phyloP scores from a whole-genome alignment of 2,329 filamentous ascomycete species.

The Incumbomyces lentus region DNA sequence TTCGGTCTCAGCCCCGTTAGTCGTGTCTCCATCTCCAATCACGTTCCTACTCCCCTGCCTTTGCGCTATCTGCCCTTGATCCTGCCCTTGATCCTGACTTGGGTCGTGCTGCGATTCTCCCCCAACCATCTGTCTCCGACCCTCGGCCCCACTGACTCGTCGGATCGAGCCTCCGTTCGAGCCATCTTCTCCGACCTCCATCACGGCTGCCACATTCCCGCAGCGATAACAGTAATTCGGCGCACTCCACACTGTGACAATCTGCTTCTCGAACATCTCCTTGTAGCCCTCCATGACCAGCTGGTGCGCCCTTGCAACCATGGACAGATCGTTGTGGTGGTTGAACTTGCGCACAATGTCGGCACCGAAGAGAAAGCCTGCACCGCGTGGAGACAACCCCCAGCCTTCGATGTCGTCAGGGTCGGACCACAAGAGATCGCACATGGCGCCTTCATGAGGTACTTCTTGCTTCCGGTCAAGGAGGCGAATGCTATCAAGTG shows the following conservation, averaged over 20 bases:
- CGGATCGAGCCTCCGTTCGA: conserved; percentile 42
- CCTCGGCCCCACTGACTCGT: conserved; percentile 33
- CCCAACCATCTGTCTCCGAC: conserved; percentile 26
- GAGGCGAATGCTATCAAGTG: conserved; percentile 87
- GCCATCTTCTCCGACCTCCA: conserved; percentile 63
- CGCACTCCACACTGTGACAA: conserved; percentile 97
- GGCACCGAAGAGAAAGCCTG: conserved; percentile 88
- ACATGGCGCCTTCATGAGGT: conserved; percentile 97
- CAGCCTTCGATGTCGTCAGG: conserved; percentile 97
- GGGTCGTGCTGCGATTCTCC: conserved; percentile 9
- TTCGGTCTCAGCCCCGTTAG: conserved; percentile 42
- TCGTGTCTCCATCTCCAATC: conserved; percentile 25
- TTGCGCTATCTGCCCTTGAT: background rate
- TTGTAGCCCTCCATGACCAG: conserved; percentile 99
- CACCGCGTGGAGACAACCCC: conserved; percentile 86
- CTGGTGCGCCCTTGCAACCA: conserved; percentile 91
- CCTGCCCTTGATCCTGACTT: conserved; percentile 3
- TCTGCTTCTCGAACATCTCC: conserved; percentile 93
- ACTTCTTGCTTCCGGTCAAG: conserved; percentile 97
- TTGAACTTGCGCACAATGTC: conserved; percentile 97
- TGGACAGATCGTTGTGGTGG: conserved; percentile 78
- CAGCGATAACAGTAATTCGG: conserved; percentile 96
- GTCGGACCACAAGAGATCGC: conserved; percentile 94
- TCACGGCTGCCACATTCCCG: conserved; percentile 87
- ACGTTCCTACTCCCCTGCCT: conserved; percentile 3